A percentile compares a stretch with the other conserved stretches of the same genome.
These are phyloP conservation scores for Mycena alexandri DNA, from an alignment of 768 basidiomycete genomes.

Conservation along the genomic window DNA sequence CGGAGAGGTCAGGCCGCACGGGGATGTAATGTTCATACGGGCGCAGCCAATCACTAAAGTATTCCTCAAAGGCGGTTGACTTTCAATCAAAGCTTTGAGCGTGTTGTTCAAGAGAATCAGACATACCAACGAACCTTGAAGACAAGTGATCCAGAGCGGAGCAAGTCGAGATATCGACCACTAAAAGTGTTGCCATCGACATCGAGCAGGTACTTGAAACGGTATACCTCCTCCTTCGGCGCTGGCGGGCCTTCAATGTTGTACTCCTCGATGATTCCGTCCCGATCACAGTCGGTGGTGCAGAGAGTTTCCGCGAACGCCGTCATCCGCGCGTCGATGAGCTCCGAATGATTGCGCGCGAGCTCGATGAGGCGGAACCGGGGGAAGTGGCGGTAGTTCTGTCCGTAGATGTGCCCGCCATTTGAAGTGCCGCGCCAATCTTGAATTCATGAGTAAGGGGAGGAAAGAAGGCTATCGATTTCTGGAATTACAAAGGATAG, in stretches of 20 bases:
- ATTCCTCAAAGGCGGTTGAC: slow-evolving; percentile 18
- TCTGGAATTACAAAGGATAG: not conserved
- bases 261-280: slow-evolving; percentile 15
- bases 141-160: slow-evolving; percentile 21
- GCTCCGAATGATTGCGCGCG: slow-evolving; percentile 2
- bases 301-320: slow-evolving; percentile 4
- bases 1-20: slow-evolving; percentile 16
- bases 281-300: slow-evolving; percentile 10
- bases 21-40: slow-evolving; percentile 21
- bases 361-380: slow-evolving; percentile 24
- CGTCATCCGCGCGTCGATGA: slow-evolving; percentile 20
- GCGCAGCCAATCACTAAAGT: slow-evolving; percentile 21
- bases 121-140: slow-evolving; percentile 18
- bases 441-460: not conserved
- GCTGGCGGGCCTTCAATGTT: not conserved
- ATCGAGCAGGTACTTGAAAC: slow-evolving; percentile 23
- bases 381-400: slow-evolving; percentile 24
- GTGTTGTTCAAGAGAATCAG: not conserved
- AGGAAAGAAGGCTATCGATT: not conserved
- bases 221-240: slow-evolving; percentile 14
- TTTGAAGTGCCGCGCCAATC: slow-evolving; percentile 22
- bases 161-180: slow-evolving; percentile 14
- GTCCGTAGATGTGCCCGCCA: slow-evolving; percentile 23
- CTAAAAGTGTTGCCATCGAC: slow-evolving; percentile 21
- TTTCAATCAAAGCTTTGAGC: not conserved